Evolutionary conservation across 805 yeast genomes (phyloP).

Genomic region (Wickerhamiella parazyma): DNA sequence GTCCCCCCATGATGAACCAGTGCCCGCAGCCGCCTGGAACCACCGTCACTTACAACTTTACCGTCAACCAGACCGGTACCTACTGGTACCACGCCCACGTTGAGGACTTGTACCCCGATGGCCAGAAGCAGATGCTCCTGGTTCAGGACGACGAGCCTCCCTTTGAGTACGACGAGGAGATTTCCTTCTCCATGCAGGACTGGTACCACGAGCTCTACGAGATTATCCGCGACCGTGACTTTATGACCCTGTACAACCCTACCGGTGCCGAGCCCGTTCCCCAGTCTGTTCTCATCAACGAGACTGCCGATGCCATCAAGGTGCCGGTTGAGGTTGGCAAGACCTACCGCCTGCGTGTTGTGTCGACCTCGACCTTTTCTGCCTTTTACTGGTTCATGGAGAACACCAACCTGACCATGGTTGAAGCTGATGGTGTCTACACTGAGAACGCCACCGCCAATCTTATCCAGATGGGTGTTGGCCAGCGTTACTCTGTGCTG

Average conservation of each 20-base stretch:
- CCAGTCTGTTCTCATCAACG: slow-evolving; percentile 62
- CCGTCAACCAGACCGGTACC: slow-evolving; percentile 77
- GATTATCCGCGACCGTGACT: slow-evolving; percentile 33
- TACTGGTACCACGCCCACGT: slow-evolving; percentile 98
- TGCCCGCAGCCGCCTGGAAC: slow-evolving; percentile 83
- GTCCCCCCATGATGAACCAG: slow-evolving; percentile 76
- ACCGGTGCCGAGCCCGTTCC: slow-evolving; percentile 99
- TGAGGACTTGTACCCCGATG: slow-evolving; percentile 83
- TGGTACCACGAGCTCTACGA: slow-evolving; percentile 69
- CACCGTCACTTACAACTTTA: slow-evolving; percentile 70
- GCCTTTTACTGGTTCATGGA: slow-evolving; percentile 83
- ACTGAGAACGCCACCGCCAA: slow-evolving; percentile 62
- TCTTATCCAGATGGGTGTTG: slow-evolving; percentile 68
- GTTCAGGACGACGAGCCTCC: slow-evolving; percentile 58
- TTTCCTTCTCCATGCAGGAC: slow-evolving; percentile 54
- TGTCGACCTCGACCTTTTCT: slow-evolving; percentile 82
- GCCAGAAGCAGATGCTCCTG: slow-evolving; percentile 45
- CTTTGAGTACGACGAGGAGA: slow-evolving; percentile 71
- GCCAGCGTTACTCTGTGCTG: slow-evolving; percentile 81
- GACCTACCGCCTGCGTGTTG: slow-evolving; percentile 67
- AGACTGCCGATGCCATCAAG: slow-evolving; percentile 42
- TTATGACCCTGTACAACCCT: slow-evolving; percentile 69
- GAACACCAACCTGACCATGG: slow-evolving; percentile 72
- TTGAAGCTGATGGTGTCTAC: slow-evolving; percentile 85
- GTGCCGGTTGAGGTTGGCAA: slow-evolving; percentile 63